Evolutionary conservation across 495 filamentous ascomycete species (phyloP).

Genomic region (Penicillium odoratum): DNA sequence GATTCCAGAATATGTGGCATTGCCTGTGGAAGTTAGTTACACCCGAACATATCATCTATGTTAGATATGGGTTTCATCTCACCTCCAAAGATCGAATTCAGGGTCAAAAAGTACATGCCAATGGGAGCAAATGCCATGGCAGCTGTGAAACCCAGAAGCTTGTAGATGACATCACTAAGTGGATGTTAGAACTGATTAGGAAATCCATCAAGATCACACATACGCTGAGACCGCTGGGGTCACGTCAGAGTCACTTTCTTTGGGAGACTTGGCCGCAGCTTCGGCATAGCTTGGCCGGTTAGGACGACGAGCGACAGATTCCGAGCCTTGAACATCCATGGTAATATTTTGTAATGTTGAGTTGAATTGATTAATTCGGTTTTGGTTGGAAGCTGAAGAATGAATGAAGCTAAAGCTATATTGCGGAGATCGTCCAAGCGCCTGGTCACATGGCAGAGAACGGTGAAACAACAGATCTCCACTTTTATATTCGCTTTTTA

Average conservation of each 20-base stretch:
- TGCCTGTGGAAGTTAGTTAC: conserved; percentile 53
- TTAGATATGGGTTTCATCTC: conserved; percentile 14
- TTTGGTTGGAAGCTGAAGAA: neutral
- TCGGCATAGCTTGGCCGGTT: conserved; percentile 38
- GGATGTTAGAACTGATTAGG: neutral
- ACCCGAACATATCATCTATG: neutral
- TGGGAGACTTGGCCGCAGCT: conserved; percentile 26
- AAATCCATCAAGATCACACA: conserved; percentile 28
- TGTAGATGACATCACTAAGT: conserved; percentile 77
- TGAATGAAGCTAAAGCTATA: conserved; percentile 1
- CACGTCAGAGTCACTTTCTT: conserved; percentile 39
- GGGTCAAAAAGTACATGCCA: conserved; percentile 79
- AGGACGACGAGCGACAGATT: conserved; percentile 25
- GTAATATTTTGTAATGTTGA: neutral
- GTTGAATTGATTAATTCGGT: neutral
- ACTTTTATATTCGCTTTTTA: neutral
- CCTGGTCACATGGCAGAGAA: conserved; percentile 4
- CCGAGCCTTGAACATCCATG: no score
- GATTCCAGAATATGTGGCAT: conserved; percentile 81
- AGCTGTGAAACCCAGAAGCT: conserved; percentile 83
- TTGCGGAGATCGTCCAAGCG: conserved; percentile 22
- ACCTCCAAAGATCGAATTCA: conserved; percentile 79
- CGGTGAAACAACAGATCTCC: neutral
- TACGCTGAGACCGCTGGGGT: conserved; percentile 74
- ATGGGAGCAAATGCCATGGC: conserved; percentile 88